Base-by-base conservation (phyloP, 2,329 filamentous ascomycete species). In the Trichoderma breve region DNA sequence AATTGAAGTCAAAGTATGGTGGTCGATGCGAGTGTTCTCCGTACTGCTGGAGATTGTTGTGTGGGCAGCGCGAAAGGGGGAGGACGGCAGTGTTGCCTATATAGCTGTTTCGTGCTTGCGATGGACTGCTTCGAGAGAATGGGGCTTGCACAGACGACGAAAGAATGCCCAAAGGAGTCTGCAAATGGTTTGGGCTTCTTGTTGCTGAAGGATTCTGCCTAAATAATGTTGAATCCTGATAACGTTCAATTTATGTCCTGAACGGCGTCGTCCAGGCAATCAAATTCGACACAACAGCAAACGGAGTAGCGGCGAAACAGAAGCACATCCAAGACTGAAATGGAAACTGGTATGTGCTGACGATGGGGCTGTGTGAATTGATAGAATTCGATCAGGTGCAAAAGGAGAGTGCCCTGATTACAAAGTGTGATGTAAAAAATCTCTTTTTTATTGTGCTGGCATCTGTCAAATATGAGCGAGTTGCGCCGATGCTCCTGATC, bases 401-500 rank as follows among this genome's bases (percentile, higher is more conserved):
- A 43, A 24, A 14, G 28, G 24, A 21, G 18, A 43, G 28, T 28
- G 21, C 11, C 18, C 32, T 26, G 18, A 24, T 14, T 36, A 43
- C 3, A 32, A 26, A n/a, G 12, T 18, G 8, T 6, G 28, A n/a
- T 14, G n/a, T n/a, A 51, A 60, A 24, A 24, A 34, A 51, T 18
- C 11, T 47, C 26, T 26, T 1, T 3, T 43, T 43, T 43, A 4
- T 43, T 30, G 39, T 32, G 24, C 11, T 68, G 12, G 66, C 53
- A 34, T 61, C 32, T 14, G 66, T 12, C 6, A 32, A n/a, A 34
- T 61, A 24, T 68, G 18, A 18, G n/a, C 18, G n/a, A 61, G 66
- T 61, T 60, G 21, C n/a, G 39, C 66, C 66, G 66, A 39, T 60
- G 32, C 63, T 61, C 66, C 66, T 69, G 55, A 69, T 18, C 66